Evolutionary conservation across 345 rosid species (phyloP), one percentile per base, ranked within the genome.

Genomic region (Arabis hirsuta): DNA sequence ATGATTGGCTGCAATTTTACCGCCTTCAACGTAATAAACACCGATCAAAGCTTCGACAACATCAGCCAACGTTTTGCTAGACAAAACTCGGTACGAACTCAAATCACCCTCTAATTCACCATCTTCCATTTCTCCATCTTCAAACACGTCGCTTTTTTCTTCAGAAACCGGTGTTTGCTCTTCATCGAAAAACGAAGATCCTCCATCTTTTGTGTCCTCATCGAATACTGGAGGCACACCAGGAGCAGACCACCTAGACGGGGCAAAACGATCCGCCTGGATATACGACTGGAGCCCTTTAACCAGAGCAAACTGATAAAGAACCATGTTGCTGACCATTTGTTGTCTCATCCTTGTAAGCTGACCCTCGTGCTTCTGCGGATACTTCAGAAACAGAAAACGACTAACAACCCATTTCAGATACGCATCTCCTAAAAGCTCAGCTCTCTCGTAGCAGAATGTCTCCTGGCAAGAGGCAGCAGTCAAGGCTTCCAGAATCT

Each of bases 391-490:
- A 83, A 95, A 95, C 80, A 95, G 83, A 81, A 81, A 95, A 39
- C 91, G 85, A 73, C 98, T 95, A 60, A 95, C 99, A 9, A 91
- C 96, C 99, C 99, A 95, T 87, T 95, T 95, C 67, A 91, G 81
- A 81, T 91, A 95, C 39, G 99, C 99, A 82, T 95, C 99, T 60
- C 99, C 99, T 64, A 95, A 82, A 72, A 95, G 98, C 85, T 95
- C 98, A 3, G 99, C 99, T 83, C 99, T 90, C 76, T 91, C 99
- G 62, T 91, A 91, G 82, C 98, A 95, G 84, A 95, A 95, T 11
- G 97, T 90, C 81, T 95, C 99, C 76, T 95, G 99, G 87, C 99
- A 95, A 31, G 98, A 95, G 58, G 98, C 99, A 2, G 98, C 97
- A 41, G 99, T 95, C 85, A 90, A 83, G 54, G 99, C 98, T 77